A percentile compares a stretch with the other conserved stretches of the same genome.
phyloP scores from a whole-genome alignment of 257 asterid genomes.

The Solanum phureja region DNA sequence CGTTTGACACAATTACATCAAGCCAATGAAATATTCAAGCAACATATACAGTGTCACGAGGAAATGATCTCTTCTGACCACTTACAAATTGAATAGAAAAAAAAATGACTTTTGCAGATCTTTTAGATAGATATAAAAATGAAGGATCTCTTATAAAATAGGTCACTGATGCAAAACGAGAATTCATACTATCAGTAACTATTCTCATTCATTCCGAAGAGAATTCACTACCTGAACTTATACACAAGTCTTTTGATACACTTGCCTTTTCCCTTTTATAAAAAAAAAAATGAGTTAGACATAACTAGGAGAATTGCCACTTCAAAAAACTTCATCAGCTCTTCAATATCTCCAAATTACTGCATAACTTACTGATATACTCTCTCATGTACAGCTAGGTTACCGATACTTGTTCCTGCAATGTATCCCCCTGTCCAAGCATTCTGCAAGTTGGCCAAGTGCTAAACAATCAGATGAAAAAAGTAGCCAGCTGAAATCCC shows the following conservation, averaged over 20 bases:
- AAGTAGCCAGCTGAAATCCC: neutral
- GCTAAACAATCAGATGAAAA: constrained; percentile 1
- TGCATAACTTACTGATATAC: neutral
- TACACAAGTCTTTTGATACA: neutral
- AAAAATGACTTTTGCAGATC: neutral
- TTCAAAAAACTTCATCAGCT: neutral
- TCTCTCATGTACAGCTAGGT: constrained; percentile 4
- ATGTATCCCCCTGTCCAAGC: constrained; percentile 95
- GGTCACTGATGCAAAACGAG: neutral
- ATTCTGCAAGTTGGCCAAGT: constrained; percentile 31
- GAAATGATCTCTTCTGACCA: neutral
- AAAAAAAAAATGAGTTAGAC: neutral
- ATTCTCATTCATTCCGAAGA: neutral
- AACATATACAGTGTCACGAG: neutral
- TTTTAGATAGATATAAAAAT: no score
- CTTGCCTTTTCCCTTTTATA: neutral
- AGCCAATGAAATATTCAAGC: neutral
- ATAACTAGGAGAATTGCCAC: neutral
- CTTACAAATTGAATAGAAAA: neutral
- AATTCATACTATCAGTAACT: neutral
- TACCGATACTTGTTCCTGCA: constrained; percentile 80
- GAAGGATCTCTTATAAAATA: neutral
- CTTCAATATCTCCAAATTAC: neutral
- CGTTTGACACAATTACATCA: neutral
- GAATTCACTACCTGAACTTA: neutral